These are phyloP conservation scores for Claviceps lovelessii DNA, from an alignment of 2,329 filamentous ascomycete genomes.

Conservation along the genomic window DNA sequence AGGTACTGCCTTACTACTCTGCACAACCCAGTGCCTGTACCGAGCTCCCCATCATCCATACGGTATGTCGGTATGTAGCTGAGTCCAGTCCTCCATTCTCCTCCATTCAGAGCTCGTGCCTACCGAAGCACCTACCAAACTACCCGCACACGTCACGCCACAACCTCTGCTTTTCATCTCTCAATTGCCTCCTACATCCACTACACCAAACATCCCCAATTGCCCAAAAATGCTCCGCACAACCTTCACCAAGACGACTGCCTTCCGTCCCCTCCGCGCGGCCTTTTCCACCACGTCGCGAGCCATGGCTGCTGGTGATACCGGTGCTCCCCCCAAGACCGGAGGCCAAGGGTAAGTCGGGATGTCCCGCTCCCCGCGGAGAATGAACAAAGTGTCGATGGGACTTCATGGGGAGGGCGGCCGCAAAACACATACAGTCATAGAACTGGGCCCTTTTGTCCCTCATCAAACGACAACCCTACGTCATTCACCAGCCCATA, in stretches of 20 bases:
- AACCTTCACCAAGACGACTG: slow-evolving; percentile 39
- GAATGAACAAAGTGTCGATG: not conserved
- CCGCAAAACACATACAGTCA: not conserved
- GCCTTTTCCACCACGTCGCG: slow-evolving; percentile 50
- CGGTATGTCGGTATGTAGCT: not conserved
- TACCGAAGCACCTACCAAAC: not conserved
- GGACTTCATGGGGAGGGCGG: not conserved
- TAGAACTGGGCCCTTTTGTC: too few relatives aligned
- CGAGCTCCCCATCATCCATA: not conserved
- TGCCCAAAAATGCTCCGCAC: slow-evolving; percentile 54
- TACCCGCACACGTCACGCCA: not conserved
- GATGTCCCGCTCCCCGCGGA: not conserved
- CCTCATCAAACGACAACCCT: not conserved
- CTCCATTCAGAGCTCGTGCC: not conserved
- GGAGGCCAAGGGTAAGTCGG: slow-evolving; percentile 38
- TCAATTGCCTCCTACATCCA: slow-evolving; percentile 3
- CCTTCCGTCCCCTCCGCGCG: slow-evolving; percentile 37
- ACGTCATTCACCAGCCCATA: slow-evolving; percentile 1
- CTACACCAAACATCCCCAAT: slow-evolving; percentile 5
- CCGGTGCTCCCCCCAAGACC: slow-evolving; percentile 42
- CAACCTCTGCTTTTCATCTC: slow-evolving; percentile 2
- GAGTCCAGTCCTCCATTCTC: not conserved
- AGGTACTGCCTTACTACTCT: not conserved
- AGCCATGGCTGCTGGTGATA: slow-evolving; percentile 57
- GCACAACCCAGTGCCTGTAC: not conserved